Conservation (phyloP, 352 stramenopile species). For the Phytophthora sp. region DNA sequence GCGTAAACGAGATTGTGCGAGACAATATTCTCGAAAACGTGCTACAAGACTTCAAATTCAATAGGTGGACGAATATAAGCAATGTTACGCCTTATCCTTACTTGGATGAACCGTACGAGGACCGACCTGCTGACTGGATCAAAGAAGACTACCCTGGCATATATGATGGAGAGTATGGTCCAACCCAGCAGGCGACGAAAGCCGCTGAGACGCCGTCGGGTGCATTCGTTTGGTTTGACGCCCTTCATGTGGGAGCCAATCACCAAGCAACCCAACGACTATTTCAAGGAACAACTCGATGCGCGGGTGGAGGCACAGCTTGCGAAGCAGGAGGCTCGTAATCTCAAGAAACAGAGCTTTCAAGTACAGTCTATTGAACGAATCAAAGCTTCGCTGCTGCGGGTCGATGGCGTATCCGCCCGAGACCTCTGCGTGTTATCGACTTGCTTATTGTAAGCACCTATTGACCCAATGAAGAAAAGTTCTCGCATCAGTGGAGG, state of each 20-base stretch:
- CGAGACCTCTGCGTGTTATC: constrained; percentile 7
- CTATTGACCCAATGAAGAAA: not conserved
- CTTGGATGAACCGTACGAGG: constrained; percentile 4
- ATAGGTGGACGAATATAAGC: not conserved
- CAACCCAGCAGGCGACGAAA: too few relatives aligned
- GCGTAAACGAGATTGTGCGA: not conserved
- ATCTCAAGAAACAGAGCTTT: not conserved
- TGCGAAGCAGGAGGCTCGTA: not conserved
- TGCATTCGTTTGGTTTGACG: too few relatives aligned
- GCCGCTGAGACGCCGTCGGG: not conserved
- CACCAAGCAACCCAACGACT: not conserved
- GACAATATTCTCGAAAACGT: not conserved
- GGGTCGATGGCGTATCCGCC: not conserved
- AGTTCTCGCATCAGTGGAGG: constrained; percentile 5
- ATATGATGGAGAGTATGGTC: too few relatives aligned
- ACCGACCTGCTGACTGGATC: too few relatives aligned
- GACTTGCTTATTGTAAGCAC: not conserved
- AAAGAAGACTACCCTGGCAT: too few relatives aligned
- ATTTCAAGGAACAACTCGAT: not conserved
- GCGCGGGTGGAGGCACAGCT: not conserved
- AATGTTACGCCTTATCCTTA: not conserved
- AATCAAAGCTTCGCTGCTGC: not conserved
- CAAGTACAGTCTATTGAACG: not conserved
- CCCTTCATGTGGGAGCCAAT: too few relatives aligned
- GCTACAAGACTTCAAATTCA: not conserved